These are phyloP conservation scores for Fusarium miscanthi DNA, from an alignment of 2,329 filamentous ascomycete species.

Conservation along the genomic window DNA sequence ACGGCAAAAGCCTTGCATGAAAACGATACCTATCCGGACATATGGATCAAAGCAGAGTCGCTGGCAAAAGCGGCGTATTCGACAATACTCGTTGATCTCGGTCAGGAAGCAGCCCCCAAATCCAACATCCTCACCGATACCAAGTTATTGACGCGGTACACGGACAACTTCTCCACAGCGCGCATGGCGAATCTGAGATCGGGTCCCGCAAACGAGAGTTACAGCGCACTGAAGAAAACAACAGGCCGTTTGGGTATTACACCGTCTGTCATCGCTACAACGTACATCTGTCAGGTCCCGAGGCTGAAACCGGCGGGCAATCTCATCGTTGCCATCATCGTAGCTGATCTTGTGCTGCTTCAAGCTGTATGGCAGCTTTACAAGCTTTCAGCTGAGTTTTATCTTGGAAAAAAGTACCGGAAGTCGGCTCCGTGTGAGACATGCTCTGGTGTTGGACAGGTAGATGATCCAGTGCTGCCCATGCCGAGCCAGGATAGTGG, in stretches of 20 bases:
- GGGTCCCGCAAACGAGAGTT: not conserved
- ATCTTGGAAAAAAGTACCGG: not conserved
- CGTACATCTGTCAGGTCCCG: not conserved
- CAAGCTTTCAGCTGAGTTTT: not conserved
- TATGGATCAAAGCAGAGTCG: not conserved
- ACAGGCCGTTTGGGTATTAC: not conserved
- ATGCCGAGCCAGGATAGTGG: not conserved
- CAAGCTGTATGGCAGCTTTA: not conserved
- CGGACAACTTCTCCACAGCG: not conserved
- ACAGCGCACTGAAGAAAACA: not conserved
- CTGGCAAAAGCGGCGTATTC: not conserved
- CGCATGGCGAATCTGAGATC: not conserved
- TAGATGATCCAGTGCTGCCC: not conserved
- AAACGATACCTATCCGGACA: not conserved
- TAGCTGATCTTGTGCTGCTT: not conserved
- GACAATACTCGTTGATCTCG: not conserved
- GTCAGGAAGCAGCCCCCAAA: not conserved
- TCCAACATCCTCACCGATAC: not conserved
- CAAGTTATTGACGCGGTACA: not conserved
- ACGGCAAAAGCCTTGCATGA: not conserved
- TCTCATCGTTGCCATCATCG: not conserved
- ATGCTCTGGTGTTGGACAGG: not conserved
- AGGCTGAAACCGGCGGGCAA: not conserved
- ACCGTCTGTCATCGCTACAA: not conserved
- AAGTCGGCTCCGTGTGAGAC: not conserved